Conservation (phyloP, 75 land plant species). For the Picea sitchensis region DNA sequence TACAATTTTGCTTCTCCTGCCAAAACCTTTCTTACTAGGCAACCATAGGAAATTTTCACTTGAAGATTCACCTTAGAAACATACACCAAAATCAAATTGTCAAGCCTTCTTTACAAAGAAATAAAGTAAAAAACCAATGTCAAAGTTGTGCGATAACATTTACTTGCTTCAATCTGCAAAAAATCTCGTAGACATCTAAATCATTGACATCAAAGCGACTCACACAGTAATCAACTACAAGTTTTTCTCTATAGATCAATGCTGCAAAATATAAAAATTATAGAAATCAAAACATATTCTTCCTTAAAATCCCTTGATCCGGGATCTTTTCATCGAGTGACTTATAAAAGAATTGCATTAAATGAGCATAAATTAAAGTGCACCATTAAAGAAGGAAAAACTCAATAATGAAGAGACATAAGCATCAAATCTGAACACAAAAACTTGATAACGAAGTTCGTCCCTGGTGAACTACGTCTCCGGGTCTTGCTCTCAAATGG, state of each 20-base stretch:
- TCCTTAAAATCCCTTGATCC: background rate
- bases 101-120: background rate
- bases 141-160: background rate
- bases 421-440: no score
- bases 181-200: slow-evolving; percentile 10
- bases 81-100: background rate
- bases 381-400: no score
- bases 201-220: background rate
- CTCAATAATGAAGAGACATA: no score
- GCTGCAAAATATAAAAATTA: slow-evolving; percentile 2
- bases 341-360: no score
- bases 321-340: no score
- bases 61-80: slow-evolving; percentile 49
- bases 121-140: background rate
- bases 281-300: background rate
- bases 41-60: slow-evolving; percentile 46
- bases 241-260: background rate
- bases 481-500: no score
- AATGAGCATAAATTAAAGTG: no score
- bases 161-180: slow-evolving; percentile 14
- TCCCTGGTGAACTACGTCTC: no score
- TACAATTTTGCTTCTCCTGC: slow-evolving; percentile 54
- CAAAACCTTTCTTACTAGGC: slow-evolving; percentile 50
- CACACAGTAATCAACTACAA: background rate
- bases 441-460: no score